A percentile compares a stretch with the other conserved stretches of the same genome.
Conservation (phyloP, 352 stramenopile species). For the Globisporangium yorkense region DNA sequence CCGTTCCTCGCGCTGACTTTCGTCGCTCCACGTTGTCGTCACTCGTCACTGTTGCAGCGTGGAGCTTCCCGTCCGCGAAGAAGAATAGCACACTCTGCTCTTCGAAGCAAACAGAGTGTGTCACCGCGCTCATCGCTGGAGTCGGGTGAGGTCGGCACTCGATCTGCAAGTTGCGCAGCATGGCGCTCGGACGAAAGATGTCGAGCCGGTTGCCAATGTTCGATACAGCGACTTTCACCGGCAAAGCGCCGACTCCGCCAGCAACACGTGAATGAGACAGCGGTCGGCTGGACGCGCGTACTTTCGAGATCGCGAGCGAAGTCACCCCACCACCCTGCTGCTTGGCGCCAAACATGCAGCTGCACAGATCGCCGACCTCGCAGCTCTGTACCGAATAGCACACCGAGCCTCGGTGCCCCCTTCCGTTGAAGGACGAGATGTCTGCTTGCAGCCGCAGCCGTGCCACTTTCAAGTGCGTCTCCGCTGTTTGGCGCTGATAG, state of each 20-base stretch:
- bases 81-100: constrained; percentile 32
- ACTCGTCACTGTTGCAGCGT: constrained; percentile 20
- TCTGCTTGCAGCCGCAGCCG: constrained; percentile 55
- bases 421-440: constrained; percentile 14
- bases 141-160: constrained; percentile 20
- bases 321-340: constrained; percentile 12
- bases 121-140: constrained; percentile 20
- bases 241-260: background rate
- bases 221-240: constrained; percentile 28
- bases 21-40: constrained; percentile 6
- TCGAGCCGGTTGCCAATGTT: constrained; percentile 34
- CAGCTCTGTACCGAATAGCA: constrained; percentile 54
- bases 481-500: constrained; percentile 35
- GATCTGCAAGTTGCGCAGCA: constrained; percentile 28
- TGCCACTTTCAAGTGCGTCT: constrained; percentile 46
- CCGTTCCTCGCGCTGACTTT: constrained; percentile 1
- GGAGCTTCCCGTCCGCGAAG: constrained; percentile 24
- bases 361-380: constrained; percentile 39
- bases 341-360: constrained; percentile 40
- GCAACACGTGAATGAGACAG: background rate
- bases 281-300: background rate
- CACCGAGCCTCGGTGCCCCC: constrained; percentile 13
- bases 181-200: constrained; percentile 28
- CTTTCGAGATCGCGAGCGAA: constrained; percentile 29
- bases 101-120: constrained; percentile 33